Percentiles rank a stretch among this genome's conserved stretches.
These are phyloP conservation scores for Limonium bicolor DNA, from an alignment of 148 eudicot genomes.

Conservation along the genomic window DNA sequence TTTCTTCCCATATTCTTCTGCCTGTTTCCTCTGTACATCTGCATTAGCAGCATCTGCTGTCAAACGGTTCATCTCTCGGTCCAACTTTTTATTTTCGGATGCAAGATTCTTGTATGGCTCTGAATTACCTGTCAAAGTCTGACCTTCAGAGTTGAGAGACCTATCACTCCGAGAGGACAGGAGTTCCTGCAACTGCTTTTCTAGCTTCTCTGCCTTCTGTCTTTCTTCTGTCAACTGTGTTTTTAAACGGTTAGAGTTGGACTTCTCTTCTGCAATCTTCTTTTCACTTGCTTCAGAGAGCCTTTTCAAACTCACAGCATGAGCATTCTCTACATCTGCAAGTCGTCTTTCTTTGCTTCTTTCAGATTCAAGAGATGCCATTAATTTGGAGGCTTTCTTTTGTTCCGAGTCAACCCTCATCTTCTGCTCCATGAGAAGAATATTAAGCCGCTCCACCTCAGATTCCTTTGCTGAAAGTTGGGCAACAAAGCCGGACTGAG, in stretches of 20 bases:
- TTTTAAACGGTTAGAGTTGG: slow-evolving; percentile 8
- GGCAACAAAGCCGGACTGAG: neutral
- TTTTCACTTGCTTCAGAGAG: slow-evolving; percentile 20
- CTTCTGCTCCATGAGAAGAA: slow-evolving; percentile 30
- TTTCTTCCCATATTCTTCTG: slow-evolving; percentile 21
- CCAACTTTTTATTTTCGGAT: too few species aligned
- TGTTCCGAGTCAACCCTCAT: slow-evolving; percentile 1
- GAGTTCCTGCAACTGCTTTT: slow-evolving; percentile 12
- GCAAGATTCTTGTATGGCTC: too few species aligned
- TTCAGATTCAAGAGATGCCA: slow-evolving; percentile 24
- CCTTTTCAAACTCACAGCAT: slow-evolving; percentile 10
- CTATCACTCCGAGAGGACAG: slow-evolving; percentile 1
- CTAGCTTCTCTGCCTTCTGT: slow-evolving; percentile 9
- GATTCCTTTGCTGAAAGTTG: slow-evolving; percentile 27
- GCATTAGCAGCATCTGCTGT: slow-evolving; percentile 23
- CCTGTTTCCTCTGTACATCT: slow-evolving; percentile 30
- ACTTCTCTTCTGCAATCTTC: slow-evolving; percentile 16
- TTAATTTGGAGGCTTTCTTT: slow-evolving; percentile 29
- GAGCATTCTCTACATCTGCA: slow-evolving; percentile 17
- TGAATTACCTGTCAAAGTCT: too few species aligned
- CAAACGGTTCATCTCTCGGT: too few species aligned
- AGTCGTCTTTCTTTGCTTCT: slow-evolving; percentile 19
- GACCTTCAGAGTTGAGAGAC: too few species aligned
- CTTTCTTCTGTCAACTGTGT: slow-evolving; percentile 16
- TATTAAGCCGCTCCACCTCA: slow-evolving; percentile 25